A percentile compares a stretch with the other conserved stretches of the same genome.
Conservation (phyloP, 805 yeast species). For the Nakazawaea ambrosiae region DNA sequence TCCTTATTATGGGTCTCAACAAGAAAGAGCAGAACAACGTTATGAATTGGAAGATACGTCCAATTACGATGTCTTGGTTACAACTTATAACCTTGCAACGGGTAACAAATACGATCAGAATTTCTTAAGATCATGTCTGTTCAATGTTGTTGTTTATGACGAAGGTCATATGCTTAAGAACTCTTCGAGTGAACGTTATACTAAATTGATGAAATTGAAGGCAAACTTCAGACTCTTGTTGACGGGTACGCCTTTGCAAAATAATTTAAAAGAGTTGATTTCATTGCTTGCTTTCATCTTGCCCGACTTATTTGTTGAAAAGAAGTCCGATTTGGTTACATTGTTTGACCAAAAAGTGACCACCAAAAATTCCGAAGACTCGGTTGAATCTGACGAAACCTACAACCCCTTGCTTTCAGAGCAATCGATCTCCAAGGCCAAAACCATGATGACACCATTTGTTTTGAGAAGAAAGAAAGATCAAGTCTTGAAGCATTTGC, state of each 20-base stretch:
- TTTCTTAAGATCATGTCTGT: constrained; percentile 65
- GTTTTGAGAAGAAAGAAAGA: constrained; percentile 86
- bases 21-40: constrained; percentile 80
- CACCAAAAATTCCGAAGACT: constrained; percentile 26
- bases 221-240: constrained; percentile 81
- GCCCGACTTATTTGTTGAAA: constrained; percentile 74
- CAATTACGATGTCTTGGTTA: constrained; percentile 80
- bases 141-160: constrained; percentile 88
- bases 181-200: constrained; percentile 79
- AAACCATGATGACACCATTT: constrained; percentile 98
- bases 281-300: constrained; percentile 86
- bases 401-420: constrained; percentile 80
- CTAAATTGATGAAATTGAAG: constrained; percentile 73
- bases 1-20: constrained; percentile 88
- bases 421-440: constrained; percentile 89
- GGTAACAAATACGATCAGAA: constrained; percentile 78
- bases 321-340: constrained; percentile 72
- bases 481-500: constrained; percentile 87
- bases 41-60: constrained; percentile 51
- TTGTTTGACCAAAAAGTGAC: constrained; percentile 85
- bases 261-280: constrained; percentile 83
- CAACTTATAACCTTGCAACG: constrained; percentile 88
- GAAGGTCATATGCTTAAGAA: constrained; percentile 98
- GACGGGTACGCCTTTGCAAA: constrained; percentile 97
- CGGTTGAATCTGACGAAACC: constrained; percentile 34